Base-by-base conservation (phyloP, 306 rosid genomes). In the Sphenostylis stenocarpa region DNA sequence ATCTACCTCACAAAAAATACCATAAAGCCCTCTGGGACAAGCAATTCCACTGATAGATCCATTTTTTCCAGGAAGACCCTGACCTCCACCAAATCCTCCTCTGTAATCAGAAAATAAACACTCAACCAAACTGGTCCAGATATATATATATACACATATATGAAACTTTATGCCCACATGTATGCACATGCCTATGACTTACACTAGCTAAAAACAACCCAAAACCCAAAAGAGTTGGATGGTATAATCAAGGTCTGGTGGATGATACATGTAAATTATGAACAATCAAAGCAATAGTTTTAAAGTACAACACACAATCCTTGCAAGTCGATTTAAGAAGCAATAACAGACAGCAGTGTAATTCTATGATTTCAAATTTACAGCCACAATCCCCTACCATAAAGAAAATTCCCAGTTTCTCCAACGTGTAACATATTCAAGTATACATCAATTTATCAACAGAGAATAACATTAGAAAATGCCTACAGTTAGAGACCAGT, bases 11-110 rank as follows among this genome's bases (percentile, higher is more conserved):
- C 98, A 94, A 75, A 90, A 94, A 80, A 89, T 86, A 49, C 98
- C 97, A 77, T 85, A 91, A 21, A 94, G 94, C 83, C 98, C 98
- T 83, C 75, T 79, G 19, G 98, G 98, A 69, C 98, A 94, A 71
- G 89, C 86, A 80, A 60, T 81, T 84, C 97, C 98, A 73, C 91
- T 90, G 72, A 90, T 70, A 28, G 96, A 87, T 45, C 98, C 98
- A 67, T 91, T 91, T 80, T 90, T 86, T 38, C 98, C 98, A 53
- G 87, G 82, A 84, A 76, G 88, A 77, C 96, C 98, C 67, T 80
- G 90, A 61, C 91, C 97, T 83, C 91, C 91, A 77, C 98, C 96
- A 38, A 76, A 45, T 70, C 98, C 98, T 78, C 97, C 98, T 82
- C 98, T 94, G 90, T 67, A 62, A 85, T 65, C 60, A 72, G 67